A percentile compares a stretch with the other conserved stretches of the same genome.
Evolutionary conservation across 345 rosid species (phyloP).

Genomic region (Stellera chamaejasme): DNA sequence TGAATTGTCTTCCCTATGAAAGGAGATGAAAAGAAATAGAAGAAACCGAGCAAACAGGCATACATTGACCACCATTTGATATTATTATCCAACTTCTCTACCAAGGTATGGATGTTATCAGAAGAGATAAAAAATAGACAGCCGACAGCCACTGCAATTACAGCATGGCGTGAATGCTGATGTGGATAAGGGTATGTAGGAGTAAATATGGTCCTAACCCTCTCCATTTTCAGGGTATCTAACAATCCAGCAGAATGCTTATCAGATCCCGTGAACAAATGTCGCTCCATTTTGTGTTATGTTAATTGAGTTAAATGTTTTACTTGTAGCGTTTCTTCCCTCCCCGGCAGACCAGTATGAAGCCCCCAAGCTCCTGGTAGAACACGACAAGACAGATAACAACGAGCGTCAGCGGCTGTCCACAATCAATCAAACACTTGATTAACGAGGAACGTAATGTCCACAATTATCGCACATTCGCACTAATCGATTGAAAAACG

Average conservation of each 20-base stretch:
- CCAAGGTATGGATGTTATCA: conserved; percentile 82
- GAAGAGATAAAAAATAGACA: conserved; percentile 89
- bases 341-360: conserved; percentile 4
- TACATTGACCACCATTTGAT: conserved; percentile 97
- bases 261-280: conserved; percentile 40
- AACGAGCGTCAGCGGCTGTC: neutral
- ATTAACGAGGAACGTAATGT: too few species aligned
- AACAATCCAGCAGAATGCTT: conserved; percentile 38
- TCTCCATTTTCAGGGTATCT: conserved; percentile 66
- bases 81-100: conserved; percentile 69
- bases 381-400: conserved; percentile 10
- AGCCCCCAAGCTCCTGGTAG: conserved; percentile 1
- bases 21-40: conserved; percentile 92
- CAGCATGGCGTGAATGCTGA: conserved; percentile 88
- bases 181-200: conserved; percentile 87
- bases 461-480: neutral
- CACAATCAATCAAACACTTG: too few species aligned
- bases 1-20: conserved; percentile 80
- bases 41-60: conserved; percentile 90
- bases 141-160: conserved; percentile 79
- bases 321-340: conserved; percentile 10
- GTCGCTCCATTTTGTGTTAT: neutral
- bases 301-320: conserved; percentile 8
- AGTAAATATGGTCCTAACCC: conserved; percentile 71
- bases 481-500: too few species aligned